Evolutionary conservation across 371 early-diverging fungal species (phyloP).

Genomic region (Conidiobolus coronatus): DNA sequence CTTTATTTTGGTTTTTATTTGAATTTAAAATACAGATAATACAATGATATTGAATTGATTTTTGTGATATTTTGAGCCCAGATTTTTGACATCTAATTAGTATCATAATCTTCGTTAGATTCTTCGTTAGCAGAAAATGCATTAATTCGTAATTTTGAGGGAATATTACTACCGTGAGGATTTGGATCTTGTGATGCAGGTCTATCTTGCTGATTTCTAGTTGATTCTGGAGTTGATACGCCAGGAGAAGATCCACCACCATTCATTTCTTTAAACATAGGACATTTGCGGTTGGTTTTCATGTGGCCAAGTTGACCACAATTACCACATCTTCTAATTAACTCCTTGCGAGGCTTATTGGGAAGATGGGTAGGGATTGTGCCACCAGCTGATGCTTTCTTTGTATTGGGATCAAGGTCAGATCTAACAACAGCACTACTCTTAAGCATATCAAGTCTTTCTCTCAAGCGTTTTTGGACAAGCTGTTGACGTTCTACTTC

Average conservation of each 20-base stretch:
- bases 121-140: too few relatives aligned
- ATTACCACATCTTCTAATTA: slow-evolving; percentile 45
- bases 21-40: too few relatives aligned
- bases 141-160: too few relatives aligned
- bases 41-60: too few relatives aligned
- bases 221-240: too few relatives aligned
- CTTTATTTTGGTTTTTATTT: too few relatives aligned
- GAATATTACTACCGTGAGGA: too few relatives aligned
- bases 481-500: background rate
- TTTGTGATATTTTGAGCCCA: too few relatives aligned
- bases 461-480: background rate
- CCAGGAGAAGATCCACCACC: background rate
- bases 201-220: too few relatives aligned
- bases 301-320: slow-evolving; percentile 71
- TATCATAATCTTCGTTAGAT: too few relatives aligned
- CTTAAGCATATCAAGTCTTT: slow-evolving; percentile 23
- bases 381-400: slow-evolving; percentile 11
- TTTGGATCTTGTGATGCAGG: too few relatives aligned
- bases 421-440: slow-evolving; percentile 33
- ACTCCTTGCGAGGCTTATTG: slow-evolving; percentile 25
- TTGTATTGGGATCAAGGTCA: slow-evolving; percentile 13
- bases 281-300: slow-evolving; percentile 72
- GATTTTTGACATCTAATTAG: too few relatives aligned
- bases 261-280: slow-evolving; percentile 24
- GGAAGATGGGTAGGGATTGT: slow-evolving; percentile 7